Conservation (phyloP, 352 stramenopile genomes). For the Phytopythium aichiense region DNA sequence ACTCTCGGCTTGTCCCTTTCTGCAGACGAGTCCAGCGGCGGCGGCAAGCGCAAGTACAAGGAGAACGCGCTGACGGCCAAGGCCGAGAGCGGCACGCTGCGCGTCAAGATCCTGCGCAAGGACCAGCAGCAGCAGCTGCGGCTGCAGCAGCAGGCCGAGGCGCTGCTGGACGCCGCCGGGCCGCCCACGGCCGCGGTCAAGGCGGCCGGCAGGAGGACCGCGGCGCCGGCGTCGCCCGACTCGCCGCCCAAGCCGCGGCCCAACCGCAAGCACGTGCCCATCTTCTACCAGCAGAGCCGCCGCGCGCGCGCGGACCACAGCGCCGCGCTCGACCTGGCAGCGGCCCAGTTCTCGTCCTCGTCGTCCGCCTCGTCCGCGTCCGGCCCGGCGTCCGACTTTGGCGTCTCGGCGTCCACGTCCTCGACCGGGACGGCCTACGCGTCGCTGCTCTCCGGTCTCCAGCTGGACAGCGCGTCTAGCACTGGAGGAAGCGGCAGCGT, state of each 20-base stretch:
- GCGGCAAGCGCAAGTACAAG: constrained; percentile 69
- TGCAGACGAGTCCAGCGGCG: constrained; percentile 8
- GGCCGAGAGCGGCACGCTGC: constrained; percentile 67
- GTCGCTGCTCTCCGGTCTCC: constrained; percentile 27
- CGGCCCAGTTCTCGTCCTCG: constrained; percentile 3
- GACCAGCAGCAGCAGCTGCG: constrained; percentile 4
- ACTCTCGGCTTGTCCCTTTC: too few relatives aligned
- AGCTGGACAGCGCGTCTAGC: constrained; percentile 13
- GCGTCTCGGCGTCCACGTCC: constrained; percentile 18
- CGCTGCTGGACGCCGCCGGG: not conserved
- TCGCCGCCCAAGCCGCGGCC: constrained; percentile 70
- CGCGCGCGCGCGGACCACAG: constrained; percentile 18
- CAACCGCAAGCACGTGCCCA: constrained; percentile 81
- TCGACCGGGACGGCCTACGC: constrained; percentile 27
- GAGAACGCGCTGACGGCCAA: constrained; percentile 75
- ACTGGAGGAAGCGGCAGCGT: not conserved
- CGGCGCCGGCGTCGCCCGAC: constrained; percentile 9
- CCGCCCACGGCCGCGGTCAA: constrained; percentile 1
- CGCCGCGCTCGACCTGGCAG: not conserved
- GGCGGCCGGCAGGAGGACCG: not conserved
- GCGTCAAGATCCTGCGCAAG: constrained; percentile 75
- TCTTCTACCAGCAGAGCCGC: constrained; percentile 67
- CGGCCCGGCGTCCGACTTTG: constrained; percentile 9
- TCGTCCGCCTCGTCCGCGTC: constrained; percentile 31
- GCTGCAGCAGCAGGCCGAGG: not conserved